Percentiles rank a stretch among this genome's conserved stretches.
These are phyloP conservation scores for Talaromyces trachyspermus DNA, from an alignment of 495 filamentous ascomycete genomes.

Conservation along the genomic window DNA sequence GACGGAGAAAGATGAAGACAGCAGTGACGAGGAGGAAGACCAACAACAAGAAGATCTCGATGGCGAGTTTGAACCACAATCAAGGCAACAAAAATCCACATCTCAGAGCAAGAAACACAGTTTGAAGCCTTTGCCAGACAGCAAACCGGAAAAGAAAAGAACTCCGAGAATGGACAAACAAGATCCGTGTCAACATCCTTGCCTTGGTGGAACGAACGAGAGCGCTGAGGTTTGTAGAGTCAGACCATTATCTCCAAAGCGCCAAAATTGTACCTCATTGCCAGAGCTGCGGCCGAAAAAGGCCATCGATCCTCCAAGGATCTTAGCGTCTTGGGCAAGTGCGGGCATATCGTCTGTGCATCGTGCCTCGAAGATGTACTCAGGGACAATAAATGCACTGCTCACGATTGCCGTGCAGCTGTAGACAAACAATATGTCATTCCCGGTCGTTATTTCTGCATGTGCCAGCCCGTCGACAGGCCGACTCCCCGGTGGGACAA, in stretches of 20 bases:
- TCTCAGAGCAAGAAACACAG: not conserved
- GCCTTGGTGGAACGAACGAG: slow-evolving; percentile 25
- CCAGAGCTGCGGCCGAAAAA: slow-evolving; percentile 18
- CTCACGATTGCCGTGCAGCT: slow-evolving; percentile 23
- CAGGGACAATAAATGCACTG: slow-evolving; percentile 19
- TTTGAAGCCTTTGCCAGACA: slow-evolving; percentile 7
- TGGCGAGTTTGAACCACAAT: not conserved
- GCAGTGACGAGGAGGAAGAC: not conserved
- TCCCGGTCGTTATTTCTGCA: slow-evolving; percentile 12
- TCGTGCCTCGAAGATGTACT: slow-evolving; percentile 19
- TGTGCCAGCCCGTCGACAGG: not conserved
- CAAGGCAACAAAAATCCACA: too few relatives aligned
- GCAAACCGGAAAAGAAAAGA: slow-evolving; percentile 4
- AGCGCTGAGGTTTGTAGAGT: slow-evolving; percentile 23
- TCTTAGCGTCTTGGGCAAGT: slow-evolving; percentile 34
- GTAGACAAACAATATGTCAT: slow-evolving; percentile 21
- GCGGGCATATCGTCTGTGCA: slow-evolving; percentile 45
- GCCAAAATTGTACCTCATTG: slow-evolving; percentile 15
- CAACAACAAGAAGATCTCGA: not conserved
- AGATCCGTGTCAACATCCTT: slow-evolving; percentile 18
- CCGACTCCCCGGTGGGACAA: slow-evolving; percentile 27
- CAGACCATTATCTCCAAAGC: slow-evolving; percentile 16
- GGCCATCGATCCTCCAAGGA: slow-evolving; percentile 6
- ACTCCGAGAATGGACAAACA: slow-evolving; percentile 18
- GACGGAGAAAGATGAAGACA: not conserved